A percentile compares a stretch with the other conserved stretches of the same genome.
These are phyloP conservation scores for Piper betle DNA, from an alignment of 164 flowering plant species.

Conservation along the genomic window DNA sequence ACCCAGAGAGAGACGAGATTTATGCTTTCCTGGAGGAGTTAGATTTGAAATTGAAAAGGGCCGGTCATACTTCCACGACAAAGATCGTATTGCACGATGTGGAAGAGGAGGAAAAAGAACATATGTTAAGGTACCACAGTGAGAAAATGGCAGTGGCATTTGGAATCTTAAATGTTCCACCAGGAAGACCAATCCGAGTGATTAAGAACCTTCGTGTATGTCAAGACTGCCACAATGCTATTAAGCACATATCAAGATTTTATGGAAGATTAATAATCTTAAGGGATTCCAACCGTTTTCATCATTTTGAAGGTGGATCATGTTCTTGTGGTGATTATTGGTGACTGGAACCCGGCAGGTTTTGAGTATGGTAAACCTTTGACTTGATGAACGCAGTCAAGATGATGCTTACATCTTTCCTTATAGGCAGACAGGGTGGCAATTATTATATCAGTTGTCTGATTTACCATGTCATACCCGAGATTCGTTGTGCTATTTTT, in stretches of 20 bases:
- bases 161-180: conserved; percentile 59
- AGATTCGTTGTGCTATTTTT: background rate
- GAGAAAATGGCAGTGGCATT: conserved; percentile 86
- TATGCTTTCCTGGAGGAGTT: conserved; percentile 67
- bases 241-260: conserved; percentile 63
- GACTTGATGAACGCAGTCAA: no score
- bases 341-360: conserved; percentile 22
- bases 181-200: conserved; percentile 76
- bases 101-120: conserved; percentile 88
- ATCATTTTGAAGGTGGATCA: conserved; percentile 59
- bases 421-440: background rate
- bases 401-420: background rate
- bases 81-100: conserved; percentile 82
- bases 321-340: conserved; percentile 96
- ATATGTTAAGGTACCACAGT: conserved; percentile 81
- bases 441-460: background rate
- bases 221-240: conserved; percentile 79
- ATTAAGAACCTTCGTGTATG: conserved; percentile 87
- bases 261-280: conserved; percentile 53
- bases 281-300: conserved; percentile 79
- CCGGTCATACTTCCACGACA: conserved; percentile 56
- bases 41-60: conserved; percentile 42
- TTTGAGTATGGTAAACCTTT: background rate
- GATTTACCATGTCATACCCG: background rate
- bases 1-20: conserved; percentile 14